Percentiles rank a stretch among this genome's conserved stretches.
Conservation (phyloP, 2,329 filamentous ascomycete species). For the Trichoderma koningii region DNA sequence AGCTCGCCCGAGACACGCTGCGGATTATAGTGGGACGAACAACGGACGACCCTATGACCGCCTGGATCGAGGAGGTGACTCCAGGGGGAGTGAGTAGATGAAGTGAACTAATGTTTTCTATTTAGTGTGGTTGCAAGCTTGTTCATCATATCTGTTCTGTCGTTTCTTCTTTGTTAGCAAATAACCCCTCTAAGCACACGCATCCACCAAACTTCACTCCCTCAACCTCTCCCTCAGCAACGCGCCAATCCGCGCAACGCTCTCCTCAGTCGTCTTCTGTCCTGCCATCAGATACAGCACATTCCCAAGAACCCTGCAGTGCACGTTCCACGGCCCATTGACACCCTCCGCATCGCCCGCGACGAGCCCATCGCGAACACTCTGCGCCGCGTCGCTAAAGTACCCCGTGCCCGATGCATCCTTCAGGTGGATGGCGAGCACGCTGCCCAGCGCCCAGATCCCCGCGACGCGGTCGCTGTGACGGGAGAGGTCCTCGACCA, state of each 20-base stretch:
- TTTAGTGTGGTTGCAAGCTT: too few species aligned
- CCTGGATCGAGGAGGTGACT: too few species aligned
- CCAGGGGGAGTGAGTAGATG: too few species aligned
- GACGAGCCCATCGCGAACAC: conserved; percentile 44
- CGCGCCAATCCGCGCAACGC: conserved; percentile 35
- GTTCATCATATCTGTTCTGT: too few species aligned
- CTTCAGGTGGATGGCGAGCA: conserved; percentile 64
- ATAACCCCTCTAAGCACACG: too few species aligned
- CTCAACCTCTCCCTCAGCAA: conserved; percentile 24
- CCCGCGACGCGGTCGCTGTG: conserved; percentile 57
- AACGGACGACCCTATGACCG: too few species aligned
- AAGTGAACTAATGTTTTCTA: too few species aligned
- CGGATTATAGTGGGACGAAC: too few species aligned
- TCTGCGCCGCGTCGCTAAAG: conserved; percentile 49
- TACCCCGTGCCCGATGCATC: conserved; percentile 49
- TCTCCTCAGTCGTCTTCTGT: conserved; percentile 45
- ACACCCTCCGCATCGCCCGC: conserved; percentile 30
- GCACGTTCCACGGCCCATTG: conserved; percentile 50
- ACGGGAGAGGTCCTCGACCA: conserved; percentile 61
- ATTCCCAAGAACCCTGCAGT: conserved; percentile 58
- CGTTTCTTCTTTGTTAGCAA: neutral
- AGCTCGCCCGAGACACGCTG: too few species aligned
- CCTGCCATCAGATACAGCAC: conserved; percentile 61
- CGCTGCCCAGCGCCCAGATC: conserved; percentile 73
- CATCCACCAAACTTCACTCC: neutral